Percentiles rank a stretch among this genome's conserved stretches.
Conservation (phyloP, 306 rosid species). For the Begonia peltatifolia region DNA sequence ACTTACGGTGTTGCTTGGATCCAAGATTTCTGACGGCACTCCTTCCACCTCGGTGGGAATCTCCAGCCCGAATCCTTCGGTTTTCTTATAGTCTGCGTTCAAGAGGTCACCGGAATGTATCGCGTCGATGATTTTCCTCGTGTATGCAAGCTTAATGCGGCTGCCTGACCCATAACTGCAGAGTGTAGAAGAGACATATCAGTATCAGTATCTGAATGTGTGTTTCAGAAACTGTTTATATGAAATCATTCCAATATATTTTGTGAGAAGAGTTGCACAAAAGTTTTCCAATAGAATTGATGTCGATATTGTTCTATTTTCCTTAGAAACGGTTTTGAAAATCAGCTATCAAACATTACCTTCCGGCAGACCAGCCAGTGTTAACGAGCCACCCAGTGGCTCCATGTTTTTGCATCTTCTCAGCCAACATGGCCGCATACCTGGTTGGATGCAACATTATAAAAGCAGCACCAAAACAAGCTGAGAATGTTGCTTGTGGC, state of each 20-base stretch:
- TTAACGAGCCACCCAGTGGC: conserved; percentile 90
- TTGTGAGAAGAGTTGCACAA: no score
- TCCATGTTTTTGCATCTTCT: conserved; percentile 71
- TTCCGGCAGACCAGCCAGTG: conserved; percentile 95
- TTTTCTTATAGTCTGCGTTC: conserved; percentile 32
- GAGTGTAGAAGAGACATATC: background rate
- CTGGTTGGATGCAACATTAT: conserved; percentile 83
- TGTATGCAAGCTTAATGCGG: conserved; percentile 57
- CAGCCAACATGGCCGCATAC: conserved; percentile 91
- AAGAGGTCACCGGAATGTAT: conserved; percentile 71
- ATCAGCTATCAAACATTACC: conserved; percentile 23
- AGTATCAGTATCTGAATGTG: no score
- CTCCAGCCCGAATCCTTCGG: conserved; percentile 60
- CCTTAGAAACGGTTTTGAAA: no score
- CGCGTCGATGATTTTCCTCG: conserved; percentile 69
- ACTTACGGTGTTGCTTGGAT: conserved; percentile 62
- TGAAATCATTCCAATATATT: no score
- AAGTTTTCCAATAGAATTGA: no score
- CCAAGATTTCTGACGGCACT: conserved; percentile 62
- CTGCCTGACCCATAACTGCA: conserved; percentile 58
- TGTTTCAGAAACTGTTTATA: no score
- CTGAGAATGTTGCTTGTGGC: conserved; percentile 85
- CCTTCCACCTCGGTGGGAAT: conserved; percentile 63
- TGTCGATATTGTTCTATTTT: no score
- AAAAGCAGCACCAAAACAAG: conserved; percentile 90